Evolutionary conservation across 805 yeast species (phyloP).

Genomic region (Candida suzukii): DNA sequence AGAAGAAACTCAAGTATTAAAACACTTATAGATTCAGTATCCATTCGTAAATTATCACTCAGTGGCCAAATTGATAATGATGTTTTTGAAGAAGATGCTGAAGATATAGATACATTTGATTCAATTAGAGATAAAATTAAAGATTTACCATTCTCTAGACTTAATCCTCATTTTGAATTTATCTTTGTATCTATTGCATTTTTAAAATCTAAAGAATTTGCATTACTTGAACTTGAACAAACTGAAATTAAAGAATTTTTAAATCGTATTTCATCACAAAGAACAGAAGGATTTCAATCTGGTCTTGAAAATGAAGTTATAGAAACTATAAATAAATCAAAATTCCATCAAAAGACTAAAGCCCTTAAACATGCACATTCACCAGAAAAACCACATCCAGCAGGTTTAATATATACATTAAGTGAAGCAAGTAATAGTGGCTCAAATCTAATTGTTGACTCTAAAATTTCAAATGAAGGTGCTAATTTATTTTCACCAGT

Average conservation of each 20-base stretch:
- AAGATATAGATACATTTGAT: slow-evolving; percentile 2
- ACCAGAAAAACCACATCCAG: neutral
- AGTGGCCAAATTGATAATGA: neutral
- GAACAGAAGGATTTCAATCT: slow-evolving; percentile 25
- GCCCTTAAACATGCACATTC: neutral
- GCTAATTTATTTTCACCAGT: no score
- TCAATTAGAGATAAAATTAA: neutral
- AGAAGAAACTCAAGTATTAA: slow-evolving; percentile 25
- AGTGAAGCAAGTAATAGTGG: neutral
- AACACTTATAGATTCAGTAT: slow-evolving; percentile 18
- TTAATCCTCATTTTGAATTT: slow-evolving; percentile 73
- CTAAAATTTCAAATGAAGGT: no score
- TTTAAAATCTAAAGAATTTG: slow-evolving; percentile 70
- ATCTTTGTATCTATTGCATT: slow-evolving; percentile 73
- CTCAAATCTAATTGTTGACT: no score
- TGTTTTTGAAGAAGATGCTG: slow-evolving; percentile 10
- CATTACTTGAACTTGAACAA: slow-evolving; percentile 81
- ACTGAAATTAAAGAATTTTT: slow-evolving; percentile 79
- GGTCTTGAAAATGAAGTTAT: slow-evolving; percentile 2
- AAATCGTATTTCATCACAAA: slow-evolving; percentile 46
- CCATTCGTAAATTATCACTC: neutral
- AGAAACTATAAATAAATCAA: slow-evolving; percentile 1
- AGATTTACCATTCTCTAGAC: slow-evolving; percentile 45
- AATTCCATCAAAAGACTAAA: neutral
- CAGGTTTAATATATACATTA: neutral